Conservation (phyloP, 768 basidiomycete species). For the Mycena albidolilacea region DNA sequence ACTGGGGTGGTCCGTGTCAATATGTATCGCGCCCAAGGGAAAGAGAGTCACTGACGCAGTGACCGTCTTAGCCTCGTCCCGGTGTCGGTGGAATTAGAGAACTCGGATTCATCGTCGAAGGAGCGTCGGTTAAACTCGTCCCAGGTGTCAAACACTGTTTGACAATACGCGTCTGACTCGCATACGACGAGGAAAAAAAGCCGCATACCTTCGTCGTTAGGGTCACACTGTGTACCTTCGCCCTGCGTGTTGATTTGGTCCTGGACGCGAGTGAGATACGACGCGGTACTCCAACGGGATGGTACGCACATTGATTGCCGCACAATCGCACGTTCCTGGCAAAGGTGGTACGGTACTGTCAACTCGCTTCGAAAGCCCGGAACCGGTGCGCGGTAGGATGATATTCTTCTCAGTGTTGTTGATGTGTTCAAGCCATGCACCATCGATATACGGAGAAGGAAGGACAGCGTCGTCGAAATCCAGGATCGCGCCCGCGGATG, state of each 20-base stretch:
- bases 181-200: conserved; percentile 11
- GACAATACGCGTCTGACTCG: conserved; percentile 5
- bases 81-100: conserved; percentile 12
- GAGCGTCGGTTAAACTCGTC: conserved; percentile 17
- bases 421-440: conserved; percentile 13
- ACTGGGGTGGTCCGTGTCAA: conserved; percentile 11
- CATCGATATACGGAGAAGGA: conserved; percentile 14
- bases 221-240: conserved; percentile 16
- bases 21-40: conserved; percentile 7
- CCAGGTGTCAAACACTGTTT: conserved; percentile 15
- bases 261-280: conserved; percentile 12
- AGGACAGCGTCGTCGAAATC: conserved; percentile 15
- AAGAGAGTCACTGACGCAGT: conserved; percentile 12
- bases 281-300: conserved; percentile 8
- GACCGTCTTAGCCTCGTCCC: conserved; percentile 8
- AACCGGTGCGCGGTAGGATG: conserved; percentile 10
- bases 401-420: conserved; percentile 10
- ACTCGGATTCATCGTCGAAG: conserved; percentile 12
- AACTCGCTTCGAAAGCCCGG: conserved; percentile 12
- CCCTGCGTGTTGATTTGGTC: conserved; percentile 19
- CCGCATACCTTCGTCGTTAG: conserved; percentile 11
- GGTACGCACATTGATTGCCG: conserved; percentile 11
- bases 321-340: conserved; percentile 6
- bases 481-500: conserved; percentile 11
- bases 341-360: conserved; percentile 15